phyloP scores from a whole-genome alignment of 306 rosid species.

The Astragalus membranaceus region DNA sequence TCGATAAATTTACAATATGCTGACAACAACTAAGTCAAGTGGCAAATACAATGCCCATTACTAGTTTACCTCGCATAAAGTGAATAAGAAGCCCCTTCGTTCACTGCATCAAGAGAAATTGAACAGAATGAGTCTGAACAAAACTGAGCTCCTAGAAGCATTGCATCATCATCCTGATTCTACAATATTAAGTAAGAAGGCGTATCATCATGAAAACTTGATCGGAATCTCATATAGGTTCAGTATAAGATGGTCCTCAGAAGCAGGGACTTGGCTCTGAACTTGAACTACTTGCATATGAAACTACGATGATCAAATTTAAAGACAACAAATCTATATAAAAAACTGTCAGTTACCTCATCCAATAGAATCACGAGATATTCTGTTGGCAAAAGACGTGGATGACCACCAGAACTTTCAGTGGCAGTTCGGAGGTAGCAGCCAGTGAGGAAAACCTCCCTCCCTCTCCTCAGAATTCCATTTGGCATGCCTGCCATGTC shows the following conservation, averaged over 20 bases:
- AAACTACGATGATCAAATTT: slow-evolving; percentile 11
- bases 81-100: slow-evolving; percentile 55
- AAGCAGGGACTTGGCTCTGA: neutral
- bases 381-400: slow-evolving; percentile 88
- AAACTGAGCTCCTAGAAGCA: slow-evolving; percentile 84
- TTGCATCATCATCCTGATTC: slow-evolving; percentile 86
- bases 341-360: slow-evolving; percentile 48
- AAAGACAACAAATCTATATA: neutral
- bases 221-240: neutral
- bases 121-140: slow-evolving; percentile 83
- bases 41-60: neutral
- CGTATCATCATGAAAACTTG: slow-evolving; percentile 3
- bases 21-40: neutral
- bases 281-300: neutral
- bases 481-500: slow-evolving; percentile 46
- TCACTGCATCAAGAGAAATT: slow-evolving; percentile 51
- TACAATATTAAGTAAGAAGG: slow-evolving; percentile 21
- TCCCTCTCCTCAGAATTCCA: slow-evolving; percentile 81
- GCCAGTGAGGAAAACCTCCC: slow-evolving; percentile 85
- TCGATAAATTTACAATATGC: neutral
- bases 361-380: slow-evolving; percentile 73
- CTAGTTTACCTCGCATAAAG: slow-evolving; percentile 61
- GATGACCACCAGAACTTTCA: slow-evolving; percentile 56
- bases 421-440: slow-evolving; percentile 80
- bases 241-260: slow-evolving; percentile 1